phyloP scores from a whole-genome alignment of 441 rosid genomes.

The Theobroma grandiflorum region DNA sequence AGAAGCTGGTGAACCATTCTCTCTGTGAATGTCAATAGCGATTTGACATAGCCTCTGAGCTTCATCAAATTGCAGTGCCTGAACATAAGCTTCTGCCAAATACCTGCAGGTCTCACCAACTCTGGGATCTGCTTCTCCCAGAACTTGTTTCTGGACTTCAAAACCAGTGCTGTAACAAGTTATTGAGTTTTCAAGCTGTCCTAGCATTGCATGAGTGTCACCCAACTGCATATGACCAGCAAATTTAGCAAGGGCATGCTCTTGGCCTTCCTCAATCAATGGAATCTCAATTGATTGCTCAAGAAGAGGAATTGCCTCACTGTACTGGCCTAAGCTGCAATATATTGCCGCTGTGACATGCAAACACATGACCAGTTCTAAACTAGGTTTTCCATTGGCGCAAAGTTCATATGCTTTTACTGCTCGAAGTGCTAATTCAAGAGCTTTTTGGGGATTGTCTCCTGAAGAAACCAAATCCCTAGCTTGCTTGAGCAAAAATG shows the following conservation, averaged over 20 bases:
- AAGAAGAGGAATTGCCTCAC: constrained; percentile 68
- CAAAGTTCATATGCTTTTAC: constrained; percentile 62
- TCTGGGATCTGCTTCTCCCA: constrained; percentile 67
- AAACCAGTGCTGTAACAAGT: constrained; percentile 62
- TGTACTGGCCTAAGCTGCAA: constrained; percentile 64
- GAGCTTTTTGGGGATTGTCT: constrained; percentile 64
- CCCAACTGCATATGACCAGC: constrained; percentile 83
- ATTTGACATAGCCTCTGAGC: constrained; percentile 60
- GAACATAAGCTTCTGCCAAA: constrained; percentile 74
- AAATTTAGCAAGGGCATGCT: constrained; percentile 69
- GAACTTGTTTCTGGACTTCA: constrained; percentile 57
- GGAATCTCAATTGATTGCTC: constrained; percentile 63
- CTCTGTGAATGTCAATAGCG: constrained; percentile 66
- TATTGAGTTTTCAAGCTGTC: constrained; percentile 69
- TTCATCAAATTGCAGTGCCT: constrained; percentile 69
- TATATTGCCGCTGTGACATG: constrained; percentile 68
- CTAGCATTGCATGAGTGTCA: constrained; percentile 74
- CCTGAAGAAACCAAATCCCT: constrained; percentile 66
- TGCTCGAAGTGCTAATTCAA: constrained; percentile 69
- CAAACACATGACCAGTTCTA: constrained; percentile 71
- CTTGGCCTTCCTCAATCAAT: constrained; percentile 57
- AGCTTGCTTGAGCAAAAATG: constrained; percentile 67
- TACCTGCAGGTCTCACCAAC: constrained; percentile 80
- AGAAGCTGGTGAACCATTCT: constrained; percentile 58
- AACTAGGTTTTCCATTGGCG: constrained; percentile 53